Conservation (phyloP, 202 grass and related monocot genomes). For the Elaeis oleifera region DNA sequence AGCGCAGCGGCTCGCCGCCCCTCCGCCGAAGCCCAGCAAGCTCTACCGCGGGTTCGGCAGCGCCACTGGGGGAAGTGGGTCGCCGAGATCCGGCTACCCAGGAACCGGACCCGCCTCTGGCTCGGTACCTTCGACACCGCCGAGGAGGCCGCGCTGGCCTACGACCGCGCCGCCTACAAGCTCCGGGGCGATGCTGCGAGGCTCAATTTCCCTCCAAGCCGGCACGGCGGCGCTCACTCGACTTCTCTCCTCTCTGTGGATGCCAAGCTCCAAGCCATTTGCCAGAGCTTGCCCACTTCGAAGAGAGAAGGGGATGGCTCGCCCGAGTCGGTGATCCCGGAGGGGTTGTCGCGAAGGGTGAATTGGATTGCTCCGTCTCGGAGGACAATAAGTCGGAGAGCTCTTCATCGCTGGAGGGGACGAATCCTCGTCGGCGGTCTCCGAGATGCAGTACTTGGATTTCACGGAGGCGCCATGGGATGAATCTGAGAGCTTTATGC, state of each 20-base stretch:
- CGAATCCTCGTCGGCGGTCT: neutral
- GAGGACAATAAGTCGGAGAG: conserved; percentile 9
- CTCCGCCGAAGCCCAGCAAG: conserved; percentile 2
- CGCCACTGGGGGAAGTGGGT: conserved; percentile 20
- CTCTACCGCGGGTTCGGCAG: conserved; percentile 19
- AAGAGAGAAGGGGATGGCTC: neutral
- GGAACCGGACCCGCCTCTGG: conserved; percentile 16
- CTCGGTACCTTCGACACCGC: conserved; percentile 16
- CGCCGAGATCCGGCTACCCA: conserved; percentile 14
- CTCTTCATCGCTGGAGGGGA: conserved; percentile 1
- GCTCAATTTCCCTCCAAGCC: conserved; percentile 6
- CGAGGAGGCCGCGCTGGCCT: conserved; percentile 17
- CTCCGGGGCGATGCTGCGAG: conserved; percentile 6
- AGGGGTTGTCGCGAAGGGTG: neutral
- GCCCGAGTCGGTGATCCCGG: neutral
- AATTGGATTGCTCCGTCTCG: neutral
- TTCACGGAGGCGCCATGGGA: conserved; percentile 14
- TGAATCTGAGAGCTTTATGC: conserved; percentile 11
- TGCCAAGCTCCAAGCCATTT: conserved; percentile 9
- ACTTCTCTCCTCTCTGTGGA: neutral
- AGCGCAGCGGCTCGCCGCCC: neutral
- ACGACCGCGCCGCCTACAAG: conserved; percentile 12
- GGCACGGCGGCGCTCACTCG: neutral
- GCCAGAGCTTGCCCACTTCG: neutral
- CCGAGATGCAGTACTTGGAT: conserved; percentile 11